Conservation (phyloP, 2,329 filamentous ascomycete genomes). For the Zelopaecilomyces penicillatus region DNA sequence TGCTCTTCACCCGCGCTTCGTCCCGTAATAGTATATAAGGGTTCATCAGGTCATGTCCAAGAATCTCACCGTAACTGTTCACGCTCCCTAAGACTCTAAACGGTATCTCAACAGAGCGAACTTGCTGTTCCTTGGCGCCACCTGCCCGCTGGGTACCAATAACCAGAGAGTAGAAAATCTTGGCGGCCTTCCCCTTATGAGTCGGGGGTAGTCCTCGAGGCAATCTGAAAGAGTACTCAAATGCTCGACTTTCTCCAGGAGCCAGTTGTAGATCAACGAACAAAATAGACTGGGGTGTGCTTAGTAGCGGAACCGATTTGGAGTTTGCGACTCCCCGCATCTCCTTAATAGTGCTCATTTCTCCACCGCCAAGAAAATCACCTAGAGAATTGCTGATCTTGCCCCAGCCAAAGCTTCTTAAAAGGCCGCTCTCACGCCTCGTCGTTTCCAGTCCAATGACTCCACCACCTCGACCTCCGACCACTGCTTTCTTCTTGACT, state of each 20-base stretch:
- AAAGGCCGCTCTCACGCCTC: constrained; percentile 69
- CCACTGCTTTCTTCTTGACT: constrained; percentile 87
- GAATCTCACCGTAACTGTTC: constrained; percentile 76
- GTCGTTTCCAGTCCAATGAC: constrained; percentile 70
- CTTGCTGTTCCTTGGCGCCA: constrained; percentile 67
- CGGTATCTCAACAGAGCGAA: constrained; percentile 85
- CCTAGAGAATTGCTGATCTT: constrained; percentile 81
- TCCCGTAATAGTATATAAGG: constrained; percentile 87
- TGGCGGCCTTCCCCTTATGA: constrained; percentile 86
- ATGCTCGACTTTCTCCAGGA: constrained; percentile 82
- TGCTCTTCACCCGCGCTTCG: constrained; percentile 57
- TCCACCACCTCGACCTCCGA: constrained; percentile 78
- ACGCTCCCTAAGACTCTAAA: constrained; percentile 92
- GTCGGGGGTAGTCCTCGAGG: constrained; percentile 85
- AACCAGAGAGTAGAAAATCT: constrained; percentile 83
- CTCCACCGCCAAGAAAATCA: constrained; percentile 75
- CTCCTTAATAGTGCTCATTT: constrained; percentile 88
- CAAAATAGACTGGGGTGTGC: constrained; percentile 87
- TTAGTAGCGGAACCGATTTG: constrained; percentile 82
- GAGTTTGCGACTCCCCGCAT: constrained; percentile 84
- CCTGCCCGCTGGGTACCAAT: constrained; percentile 86
- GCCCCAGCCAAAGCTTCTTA: constrained; percentile 81
- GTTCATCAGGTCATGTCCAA: constrained; percentile 89
- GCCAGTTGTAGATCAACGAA: constrained; percentile 87
- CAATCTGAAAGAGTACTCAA: constrained; percentile 77